These are phyloP conservation scores for Tricladium varicosporioides DNA, from an alignment of 2,329 filamentous ascomycete species.

Conservation along the genomic window DNA sequence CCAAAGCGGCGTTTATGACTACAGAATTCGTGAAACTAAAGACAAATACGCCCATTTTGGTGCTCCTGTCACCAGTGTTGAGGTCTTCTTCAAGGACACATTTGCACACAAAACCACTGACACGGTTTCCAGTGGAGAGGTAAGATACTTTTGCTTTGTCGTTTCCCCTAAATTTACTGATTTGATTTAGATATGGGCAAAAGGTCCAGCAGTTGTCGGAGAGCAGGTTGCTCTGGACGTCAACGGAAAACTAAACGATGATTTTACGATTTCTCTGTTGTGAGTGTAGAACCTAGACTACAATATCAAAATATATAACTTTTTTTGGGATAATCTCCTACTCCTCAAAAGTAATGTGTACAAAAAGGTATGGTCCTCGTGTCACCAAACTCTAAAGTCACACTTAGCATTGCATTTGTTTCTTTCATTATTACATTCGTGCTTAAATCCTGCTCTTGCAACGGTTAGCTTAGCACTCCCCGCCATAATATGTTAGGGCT, in stretches of 20 bases:
- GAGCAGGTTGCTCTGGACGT: slow-evolving; percentile 63
- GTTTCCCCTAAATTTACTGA: slow-evolving; percentile 11
- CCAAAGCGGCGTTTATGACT: slow-evolving; percentile 87
- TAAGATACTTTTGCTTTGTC: slow-evolving; percentile 38
- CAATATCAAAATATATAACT: no score
- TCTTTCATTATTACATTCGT: no score
- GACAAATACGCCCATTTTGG: slow-evolving; percentile 67
- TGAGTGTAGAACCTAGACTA: slow-evolving; percentile 4
- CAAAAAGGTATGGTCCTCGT: no score
- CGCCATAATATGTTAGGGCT: no score
- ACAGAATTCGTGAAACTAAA: slow-evolving; percentile 52
- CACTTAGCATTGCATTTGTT: no score
- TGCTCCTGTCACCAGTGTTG: slow-evolving; percentile 73
- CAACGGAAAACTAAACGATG: slow-evolving; percentile 63
- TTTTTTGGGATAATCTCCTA: no score
- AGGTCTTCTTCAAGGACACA: slow-evolving; percentile 70
- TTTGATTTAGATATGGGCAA: slow-evolving; percentile 60
- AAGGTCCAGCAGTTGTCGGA: slow-evolving; percentile 71
- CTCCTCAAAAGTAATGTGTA: no score
- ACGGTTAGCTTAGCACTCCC: no score
- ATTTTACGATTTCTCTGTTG: slow-evolving; percentile 65
- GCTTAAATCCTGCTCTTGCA: no score
- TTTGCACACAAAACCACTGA: slow-evolving; percentile 61
- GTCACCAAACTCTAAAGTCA: no score
- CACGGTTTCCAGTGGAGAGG: slow-evolving; percentile 60